Conservation (phyloP, 345 rosid species). For the Euphorbia peplus region DNA sequence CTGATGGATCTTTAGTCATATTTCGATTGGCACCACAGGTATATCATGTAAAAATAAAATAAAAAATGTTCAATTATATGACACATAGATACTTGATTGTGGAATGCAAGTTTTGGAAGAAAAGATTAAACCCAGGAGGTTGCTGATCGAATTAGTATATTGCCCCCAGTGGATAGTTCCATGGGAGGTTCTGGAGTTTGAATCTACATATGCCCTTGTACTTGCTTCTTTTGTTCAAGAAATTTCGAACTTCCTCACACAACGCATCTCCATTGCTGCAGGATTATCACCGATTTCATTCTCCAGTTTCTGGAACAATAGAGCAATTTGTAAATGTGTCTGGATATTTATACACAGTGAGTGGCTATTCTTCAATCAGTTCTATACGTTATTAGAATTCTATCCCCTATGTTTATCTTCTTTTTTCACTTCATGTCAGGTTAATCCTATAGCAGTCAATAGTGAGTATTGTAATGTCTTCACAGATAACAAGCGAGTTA, state of each 20-base stretch:
- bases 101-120: not conserved
- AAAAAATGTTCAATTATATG: too few species aligned
- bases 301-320: constrained; percentile 77
- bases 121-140: not conserved
- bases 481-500: constrained; percentile 79
- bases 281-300: constrained; percentile 92
- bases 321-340: constrained; percentile 57
- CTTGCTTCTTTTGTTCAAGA: not conserved
- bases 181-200: not conserved
- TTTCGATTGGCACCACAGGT: constrained; percentile 97
- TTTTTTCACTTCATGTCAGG: constrained; percentile 39
- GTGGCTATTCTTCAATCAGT: constrained; percentile 15
- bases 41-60: not conserved
- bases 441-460: constrained; percentile 92
- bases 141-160: not conserved
- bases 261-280: constrained; percentile 26
- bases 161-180: not conserved
- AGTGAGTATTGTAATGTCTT: constrained; percentile 94
- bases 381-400: not conserved
- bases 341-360: constrained; percentile 80
- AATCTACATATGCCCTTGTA: not conserved
- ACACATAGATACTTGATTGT: not conserved
- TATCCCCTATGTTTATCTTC: constrained; percentile 4
- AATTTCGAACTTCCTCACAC: not conserved
- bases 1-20: constrained; percentile 77